Evolutionary conservation across 371 early-diverging fungal species (phyloP), one percentile per base, ranked within the genome.

Genomic region (Gilbertella persicaria): DNA sequence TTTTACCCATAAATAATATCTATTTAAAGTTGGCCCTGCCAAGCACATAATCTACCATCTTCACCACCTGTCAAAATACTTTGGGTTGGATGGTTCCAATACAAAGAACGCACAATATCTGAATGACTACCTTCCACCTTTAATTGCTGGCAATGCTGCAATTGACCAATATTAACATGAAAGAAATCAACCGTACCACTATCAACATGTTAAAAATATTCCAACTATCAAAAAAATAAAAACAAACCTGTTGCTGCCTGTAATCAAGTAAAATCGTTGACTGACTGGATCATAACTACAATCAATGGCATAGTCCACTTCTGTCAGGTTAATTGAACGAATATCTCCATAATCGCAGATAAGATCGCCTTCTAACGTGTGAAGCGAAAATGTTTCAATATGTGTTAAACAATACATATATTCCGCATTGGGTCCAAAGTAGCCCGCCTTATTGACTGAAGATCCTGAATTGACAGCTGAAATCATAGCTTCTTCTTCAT

Each of bases 401-500:
- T 95, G 95, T 14, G 90, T 93, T 17, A 90, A 67, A 44, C 82
- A 79, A 55, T 91, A 97, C 2, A 96, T 56, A 64, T 91, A 96
- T 69, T 96, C 94, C 6, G 81, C 78, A 5, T 67, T 61, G 0
- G 93, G 94, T 9, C 98, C 98, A 74, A 96, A 96, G 68, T 87
- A 97, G 4, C 95, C 94, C 40, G 89, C 67, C 60, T 81, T 85
- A 60, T 82, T 78, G 20, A 97, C 83, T 1, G 94, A 90, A 6
- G 93, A 83, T 7, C 82, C 84, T 3, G 87, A 86, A 46, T 94
- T 94, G 24, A 93, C 82, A 0, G 91, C 92, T 9, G 85, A 85
- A 33, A 90, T 55, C 28, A 96, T 60, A 0, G 89, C 91, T 45
- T 97, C 97, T 42, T 95, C 94, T 64, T 97, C 96, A 26, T 93